Evolutionary conservation across 495 filamentous ascomycete species (phyloP), one percentile per base, ranked within the genome.

Genomic region (Hyaloscypha finlandica): DNA sequence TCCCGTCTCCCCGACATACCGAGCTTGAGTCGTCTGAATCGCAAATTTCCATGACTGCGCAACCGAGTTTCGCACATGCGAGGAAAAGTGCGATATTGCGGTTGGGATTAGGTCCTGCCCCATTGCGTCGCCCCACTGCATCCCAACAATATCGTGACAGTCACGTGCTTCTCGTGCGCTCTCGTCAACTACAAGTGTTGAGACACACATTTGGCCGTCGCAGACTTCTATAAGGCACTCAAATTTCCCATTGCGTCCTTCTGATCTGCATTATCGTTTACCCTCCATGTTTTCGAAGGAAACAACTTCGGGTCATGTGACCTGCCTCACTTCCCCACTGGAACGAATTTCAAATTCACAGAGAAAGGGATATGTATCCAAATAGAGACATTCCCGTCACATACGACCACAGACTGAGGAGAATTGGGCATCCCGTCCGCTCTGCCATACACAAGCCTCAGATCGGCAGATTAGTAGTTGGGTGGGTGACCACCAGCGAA

Each of bases 401-500:
- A 68, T 71, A 71, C 68, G 68, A 71, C 68, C 68, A 71, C 39
- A 71, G 64, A 64, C 64, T 67, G 65, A 61, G 61, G 68, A 71
- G 65, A 67, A 71, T 56, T 64, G 60, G 68, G 68, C 59, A 71
- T 71, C 68, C 68, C 68, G 68, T 71, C 68, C 68, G 68, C 68
- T 71, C 68, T 71, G 59, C 68, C 68, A 71, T 67, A 71, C 60
- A 64, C 61, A 71, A 71, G 68, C 68, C 61, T 61, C 65, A 67
- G 64, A 71, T 64, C 64, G 68, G 68, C 57, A 64, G 68, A 71
- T 71, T 71, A 71, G 68, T 71, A 71, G 37, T 71, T 63, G 66
- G 69, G 65, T 68, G 63, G 69, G 66, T 71, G 66, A 68, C 68
- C 64, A 71, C 68, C 68, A 71, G 65, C 69, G 65, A 68, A 68